These are phyloP conservation scores for Penicillium janthinellum DNA, from an alignment of 2,329 filamentous ascomycete genomes.

Conservation along the genomic window DNA sequence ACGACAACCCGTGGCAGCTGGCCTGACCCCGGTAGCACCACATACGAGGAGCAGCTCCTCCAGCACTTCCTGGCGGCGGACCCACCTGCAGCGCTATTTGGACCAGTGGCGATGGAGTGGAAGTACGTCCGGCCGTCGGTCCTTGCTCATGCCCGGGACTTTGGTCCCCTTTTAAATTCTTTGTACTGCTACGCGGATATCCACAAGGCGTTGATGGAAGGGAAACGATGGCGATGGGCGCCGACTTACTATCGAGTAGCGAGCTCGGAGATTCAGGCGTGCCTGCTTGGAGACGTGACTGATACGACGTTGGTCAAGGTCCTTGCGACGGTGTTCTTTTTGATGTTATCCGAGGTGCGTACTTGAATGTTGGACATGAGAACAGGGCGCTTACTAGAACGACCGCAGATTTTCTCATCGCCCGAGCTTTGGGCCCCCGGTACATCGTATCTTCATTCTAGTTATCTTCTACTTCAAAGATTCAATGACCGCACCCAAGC, in stretches of 20 bases:
- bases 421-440: slow-evolving; percentile 30
- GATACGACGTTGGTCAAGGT: slow-evolving; percentile 29
- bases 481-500: slow-evolving; percentile 30
- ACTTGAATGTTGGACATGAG: not conserved
- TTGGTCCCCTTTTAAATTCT: slow-evolving; percentile 30
- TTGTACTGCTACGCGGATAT: slow-evolving; percentile 40
- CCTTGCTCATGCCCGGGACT: slow-evolving; percentile 28
- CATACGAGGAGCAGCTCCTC: slow-evolving; percentile 36
- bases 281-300: slow-evolving; percentile 29
- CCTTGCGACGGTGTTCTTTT: slow-evolving; percentile 34
- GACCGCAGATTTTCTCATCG: slow-evolving; percentile 30
- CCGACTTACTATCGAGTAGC: slow-evolving; percentile 35
- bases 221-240: slow-evolving; percentile 31
- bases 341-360: slow-evolving; percentile 41
- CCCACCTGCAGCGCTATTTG: slow-evolving; percentile 36
- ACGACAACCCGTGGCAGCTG: slow-evolving; percentile 19
- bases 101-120: slow-evolving; percentile 36
- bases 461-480: slow-evolving; percentile 33
- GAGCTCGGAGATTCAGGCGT: slow-evolving; percentile 34
- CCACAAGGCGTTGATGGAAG: slow-evolving; percentile 30
- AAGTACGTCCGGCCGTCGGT: slow-evolving; percentile 33
- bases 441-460: slow-evolving; percentile 36
- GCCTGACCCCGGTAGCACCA: slow-evolving; percentile 21
- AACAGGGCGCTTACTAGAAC: slow-evolving; percentile 1
- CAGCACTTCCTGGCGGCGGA: slow-evolving; percentile 32